Evolutionary conservation across 2,329 filamentous ascomycete species (phyloP).

Genomic region (Aspergillus aculeatinus): DNA sequence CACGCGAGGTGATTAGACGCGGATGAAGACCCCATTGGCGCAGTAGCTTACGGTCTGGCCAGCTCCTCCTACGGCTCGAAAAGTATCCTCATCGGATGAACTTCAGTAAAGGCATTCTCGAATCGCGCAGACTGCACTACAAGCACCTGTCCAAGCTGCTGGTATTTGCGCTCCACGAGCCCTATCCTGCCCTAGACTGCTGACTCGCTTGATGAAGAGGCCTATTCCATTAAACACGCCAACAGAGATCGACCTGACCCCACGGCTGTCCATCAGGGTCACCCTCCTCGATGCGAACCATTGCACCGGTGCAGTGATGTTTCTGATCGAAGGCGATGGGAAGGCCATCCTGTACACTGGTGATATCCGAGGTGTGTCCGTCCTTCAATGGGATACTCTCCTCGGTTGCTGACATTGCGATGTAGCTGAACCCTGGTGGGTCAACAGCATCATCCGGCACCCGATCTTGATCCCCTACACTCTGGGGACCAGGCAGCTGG

Average conservation of each 20-base stretch:
- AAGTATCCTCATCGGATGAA: conserved; percentile 78
- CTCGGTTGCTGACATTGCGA: conserved; percentile 9
- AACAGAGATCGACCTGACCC: conserved; percentile 70
- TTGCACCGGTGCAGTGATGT: conserved; percentile 88
- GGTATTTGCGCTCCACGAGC: conserved; percentile 35
- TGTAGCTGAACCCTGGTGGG: conserved; percentile 75
- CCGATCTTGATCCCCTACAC: conserved; percentile 75
- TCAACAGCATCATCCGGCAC: conserved; percentile 68
- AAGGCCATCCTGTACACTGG: conserved; percentile 84
- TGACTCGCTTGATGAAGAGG: conserved; percentile 52
- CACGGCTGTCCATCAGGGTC: conserved; percentile 68
- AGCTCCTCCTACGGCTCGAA: conserved; percentile 75
- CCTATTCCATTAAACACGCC: conserved; percentile 80
- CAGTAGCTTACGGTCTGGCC: neutral
- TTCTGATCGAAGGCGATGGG: conserved; percentile 72
- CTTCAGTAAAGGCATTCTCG: conserved; percentile 72
- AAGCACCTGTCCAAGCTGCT: conserved; percentile 70
- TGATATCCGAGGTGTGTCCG: conserved; percentile 65
- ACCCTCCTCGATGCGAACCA: conserved; percentile 91
- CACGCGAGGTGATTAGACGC: conserved; percentile 57
- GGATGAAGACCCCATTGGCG: neutral
- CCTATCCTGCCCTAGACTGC: neutral
- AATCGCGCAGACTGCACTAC: conserved; percentile 72
- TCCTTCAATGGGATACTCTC: neutral
- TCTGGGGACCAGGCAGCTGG: conserved; percentile 63